Base-by-base conservation (phyloP, 345 rosid species). In the Euphorbia tirucalli region DNA sequence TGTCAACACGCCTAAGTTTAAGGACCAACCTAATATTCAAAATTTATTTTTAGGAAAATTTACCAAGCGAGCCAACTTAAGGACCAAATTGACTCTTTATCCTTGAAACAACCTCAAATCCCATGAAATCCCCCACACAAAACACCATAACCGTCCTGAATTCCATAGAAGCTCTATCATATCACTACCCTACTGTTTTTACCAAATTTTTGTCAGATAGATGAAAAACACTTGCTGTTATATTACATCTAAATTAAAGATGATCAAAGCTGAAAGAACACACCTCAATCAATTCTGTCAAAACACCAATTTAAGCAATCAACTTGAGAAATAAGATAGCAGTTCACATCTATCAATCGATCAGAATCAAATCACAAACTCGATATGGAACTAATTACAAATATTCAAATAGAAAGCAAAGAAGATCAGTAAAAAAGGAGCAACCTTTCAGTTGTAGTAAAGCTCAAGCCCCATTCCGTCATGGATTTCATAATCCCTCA, bases 381-480 rank as follows among this genome's bases (percentile, higher is more conserved):
- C 25, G 21, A 54, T 54, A 54, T n/a, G 58, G 30, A 56, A 0
- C 39, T 8, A 7, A 56, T 11, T 56, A 27, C 35, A 59, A 2
- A 62, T 19, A 37, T 0, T 18, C 58, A 54, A 62, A n/a, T 16
- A n/a, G 21, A 1, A 32, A 61, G 16, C 44, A 37, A 27, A 35
- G 22, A 61, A 15, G 57, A 32, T 0, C 22, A 16, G 11, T 18
- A 52, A 5, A n/a, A n/a, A 62, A 61, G 46, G 46, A 8, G 11
- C 5, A 18, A 65, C 68, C 68, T 65, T 50, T 65, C 21, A 78
- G 46, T 74, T 78, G 75, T 78, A 79, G 76, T 74, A 79, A 70
- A 79, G 82, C 76, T 79, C 82, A 31, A 79, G 82, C 27, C 82
- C 82, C 82, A 79, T 79, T 70, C 82, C 82, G 18, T 79, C 79